Base-by-base conservation (phyloP, 2,329 filamentous ascomycete genomes). In the Fusarium dimerum region DNA sequence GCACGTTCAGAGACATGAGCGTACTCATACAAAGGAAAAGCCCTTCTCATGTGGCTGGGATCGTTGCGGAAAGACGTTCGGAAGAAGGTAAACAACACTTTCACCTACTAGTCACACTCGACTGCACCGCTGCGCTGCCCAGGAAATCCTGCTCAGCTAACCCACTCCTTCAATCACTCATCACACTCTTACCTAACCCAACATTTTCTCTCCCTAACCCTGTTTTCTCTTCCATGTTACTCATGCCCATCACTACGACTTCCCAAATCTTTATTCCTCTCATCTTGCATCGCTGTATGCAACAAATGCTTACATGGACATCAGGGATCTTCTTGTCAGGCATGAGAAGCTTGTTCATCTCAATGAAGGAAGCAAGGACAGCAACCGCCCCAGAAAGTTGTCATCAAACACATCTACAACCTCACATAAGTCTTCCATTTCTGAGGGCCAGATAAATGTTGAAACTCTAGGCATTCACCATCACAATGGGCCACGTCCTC, bases 261-360 rank as follows among this genome's bases (percentile, higher is more conserved):
- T 41, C 46, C 34, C 43, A 51, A 40, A 45, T 32, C 11, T 43
- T 18, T 18, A 40, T 40, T 40, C 32, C 43, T 30, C 47, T 50
- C 18, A 40, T 42, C 44, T 40, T n/a, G 30, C 26, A 20, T 32
- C 26, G 11, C 40, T 12, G 46, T 34, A 8, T n/a, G 11, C 49
- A 20, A 45, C 48, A 54, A 36, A 61, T 67, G 60, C 79, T 83
- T 80, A 81, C 74, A 84, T 83, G 80, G 76, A 84, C 72, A 83
- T 82, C 73, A 85, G 82, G 60, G 83, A 85, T 68, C 78, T 86
- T 55, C 76, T 86, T 60, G 81, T 84, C 56, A 78, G 83, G 57
- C 83, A 86, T 71, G 81, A 85, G 71, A 85, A 85, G 71, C 79
- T 85, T 61, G 82, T 84, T 62, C 83, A 86, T 66, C 77, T 84